phyloP scores from a whole-genome alignment of 768 basidiomycete genomes.

The Amylocystis lapponica region DNA sequence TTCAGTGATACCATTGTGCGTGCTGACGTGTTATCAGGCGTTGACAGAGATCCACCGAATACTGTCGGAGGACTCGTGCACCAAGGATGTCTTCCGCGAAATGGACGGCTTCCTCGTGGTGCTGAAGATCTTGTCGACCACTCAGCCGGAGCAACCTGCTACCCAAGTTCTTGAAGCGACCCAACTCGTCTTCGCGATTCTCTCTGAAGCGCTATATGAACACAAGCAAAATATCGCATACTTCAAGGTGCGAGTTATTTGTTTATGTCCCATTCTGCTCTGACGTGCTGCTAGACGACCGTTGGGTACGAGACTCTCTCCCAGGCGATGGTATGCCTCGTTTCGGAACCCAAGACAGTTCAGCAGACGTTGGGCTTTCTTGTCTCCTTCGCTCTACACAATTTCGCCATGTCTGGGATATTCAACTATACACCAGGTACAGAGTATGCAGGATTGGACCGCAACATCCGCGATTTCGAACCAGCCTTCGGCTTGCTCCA shows the following conservation, averaged over 20 bases:
- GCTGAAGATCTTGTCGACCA: conserved; percentile 51
- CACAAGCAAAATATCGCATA: conserved; percentile 53
- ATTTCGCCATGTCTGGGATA: conserved; percentile 52
- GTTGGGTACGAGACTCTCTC: conserved; percentile 65
- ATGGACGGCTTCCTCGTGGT: conserved; percentile 76
- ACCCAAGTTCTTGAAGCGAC: conserved; percentile 44
- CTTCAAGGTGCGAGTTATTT: conserved; percentile 50
- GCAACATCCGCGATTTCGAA: conserved; percentile 35
- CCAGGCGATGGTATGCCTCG: conserved; percentile 51
- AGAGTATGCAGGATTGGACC: conserved; percentile 39
- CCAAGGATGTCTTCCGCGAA: conserved; percentile 75
- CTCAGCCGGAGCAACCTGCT: conserved; percentile 29
- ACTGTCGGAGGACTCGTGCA: conserved; percentile 56
- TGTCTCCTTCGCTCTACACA: conserved; percentile 58
- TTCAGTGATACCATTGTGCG: not conserved
- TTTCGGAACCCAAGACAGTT: conserved; percentile 39
- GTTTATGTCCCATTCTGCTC: not conserved
- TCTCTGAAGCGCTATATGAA: conserved; percentile 57
- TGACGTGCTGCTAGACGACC: conserved; percentile 30
- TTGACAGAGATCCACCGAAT: conserved; percentile 62
- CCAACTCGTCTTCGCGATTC: conserved; percentile 56
- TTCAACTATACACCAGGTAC: conserved; percentile 44
- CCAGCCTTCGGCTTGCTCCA: conserved; percentile 43
- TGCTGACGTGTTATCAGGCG: conserved; percentile 34
- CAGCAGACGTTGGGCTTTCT: conserved; percentile 62